phyloP scores from a whole-genome alignment of 106 monocot genomes.

The Ottelia alismoides region DNA sequence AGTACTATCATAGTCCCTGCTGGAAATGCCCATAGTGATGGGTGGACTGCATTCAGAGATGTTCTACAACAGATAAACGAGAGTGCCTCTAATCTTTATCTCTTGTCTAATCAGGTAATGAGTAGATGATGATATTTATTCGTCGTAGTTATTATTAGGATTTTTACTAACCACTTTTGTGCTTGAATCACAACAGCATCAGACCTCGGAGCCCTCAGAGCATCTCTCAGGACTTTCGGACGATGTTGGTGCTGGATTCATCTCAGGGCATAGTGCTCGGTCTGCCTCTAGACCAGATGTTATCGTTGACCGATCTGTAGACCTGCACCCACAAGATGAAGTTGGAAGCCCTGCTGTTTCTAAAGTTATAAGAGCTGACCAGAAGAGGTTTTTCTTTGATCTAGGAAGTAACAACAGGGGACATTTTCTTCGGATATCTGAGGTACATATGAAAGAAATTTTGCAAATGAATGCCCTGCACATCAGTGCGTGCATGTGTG shows the following conservation, averaged over 20 bases:
- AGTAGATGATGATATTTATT: background rate
- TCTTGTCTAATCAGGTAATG: conserved; percentile 44
- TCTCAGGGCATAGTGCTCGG: conserved; percentile 51
- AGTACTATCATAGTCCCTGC: conserved; percentile 91
- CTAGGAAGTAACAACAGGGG: conserved; percentile 86
- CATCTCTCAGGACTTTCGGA: conserved; percentile 78
- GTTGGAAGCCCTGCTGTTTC: conserved; percentile 54
- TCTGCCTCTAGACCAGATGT: conserved; percentile 49
- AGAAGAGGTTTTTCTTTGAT: conserved; percentile 96
- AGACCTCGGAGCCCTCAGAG: conserved; percentile 47
- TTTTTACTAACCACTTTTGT: background rate
- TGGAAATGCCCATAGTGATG: conserved; percentile 72
- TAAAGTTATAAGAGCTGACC: conserved; percentile 78
- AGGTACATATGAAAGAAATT: no score
- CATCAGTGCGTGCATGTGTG: no score
- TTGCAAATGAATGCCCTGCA: no score
- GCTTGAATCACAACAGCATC: conserved; percentile 25
- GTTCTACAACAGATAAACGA: conserved; percentile 76
- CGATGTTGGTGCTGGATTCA: conserved; percentile 97
- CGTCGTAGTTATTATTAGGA: background rate
- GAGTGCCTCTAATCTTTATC: conserved; percentile 43
- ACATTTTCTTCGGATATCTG: conserved; percentile 87
- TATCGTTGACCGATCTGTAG: conserved; percentile 52
- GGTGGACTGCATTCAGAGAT: conserved; percentile 83
- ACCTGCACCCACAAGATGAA: conserved; percentile 46